Evolutionary conservation across 2,329 filamentous ascomycete species (phyloP).

Genomic region (Pestalotiopsis sp.): DNA sequence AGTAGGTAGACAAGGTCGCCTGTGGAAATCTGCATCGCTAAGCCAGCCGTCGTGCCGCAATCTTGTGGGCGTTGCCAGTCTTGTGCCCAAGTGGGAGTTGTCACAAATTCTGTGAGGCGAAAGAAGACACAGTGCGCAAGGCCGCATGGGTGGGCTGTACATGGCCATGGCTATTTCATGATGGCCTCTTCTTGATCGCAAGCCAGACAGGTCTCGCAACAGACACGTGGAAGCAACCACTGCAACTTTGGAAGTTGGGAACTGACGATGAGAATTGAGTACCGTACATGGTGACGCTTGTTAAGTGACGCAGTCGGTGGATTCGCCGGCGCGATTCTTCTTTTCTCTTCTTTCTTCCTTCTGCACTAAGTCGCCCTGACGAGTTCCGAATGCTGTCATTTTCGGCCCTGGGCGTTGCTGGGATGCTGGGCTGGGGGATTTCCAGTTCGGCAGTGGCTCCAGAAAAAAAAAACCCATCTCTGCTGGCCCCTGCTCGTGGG

Average conservation of each 20-base stretch:
- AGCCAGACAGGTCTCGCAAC: neutral
- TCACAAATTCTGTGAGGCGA: neutral
- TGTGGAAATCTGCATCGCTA: neutral
- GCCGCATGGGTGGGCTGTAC: neutral
- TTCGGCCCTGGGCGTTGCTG: neutral
- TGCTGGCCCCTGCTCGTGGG: neutral
- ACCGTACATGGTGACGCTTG: neutral
- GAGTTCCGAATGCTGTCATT: conserved; percentile 9
- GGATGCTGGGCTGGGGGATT: neutral
- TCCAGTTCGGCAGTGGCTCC: conserved; percentile 2
- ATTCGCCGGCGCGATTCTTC: neutral
- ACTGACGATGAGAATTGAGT: neutral
- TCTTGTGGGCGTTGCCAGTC: neutral
- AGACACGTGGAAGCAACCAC: neutral
- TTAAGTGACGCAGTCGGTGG: neutral
- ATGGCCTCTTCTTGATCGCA: neutral
- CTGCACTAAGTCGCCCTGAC: neutral
- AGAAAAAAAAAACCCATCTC: neutral
- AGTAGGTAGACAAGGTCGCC: neutral
- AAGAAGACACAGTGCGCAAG: neutral
- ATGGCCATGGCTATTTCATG: neutral
- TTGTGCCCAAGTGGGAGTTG: neutral
- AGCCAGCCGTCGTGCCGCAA: no score
- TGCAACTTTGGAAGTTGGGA: neutral
- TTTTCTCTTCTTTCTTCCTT: neutral